Conservation (phyloP, 345 rosid species). For the Melaleuca alternifolia region DNA sequence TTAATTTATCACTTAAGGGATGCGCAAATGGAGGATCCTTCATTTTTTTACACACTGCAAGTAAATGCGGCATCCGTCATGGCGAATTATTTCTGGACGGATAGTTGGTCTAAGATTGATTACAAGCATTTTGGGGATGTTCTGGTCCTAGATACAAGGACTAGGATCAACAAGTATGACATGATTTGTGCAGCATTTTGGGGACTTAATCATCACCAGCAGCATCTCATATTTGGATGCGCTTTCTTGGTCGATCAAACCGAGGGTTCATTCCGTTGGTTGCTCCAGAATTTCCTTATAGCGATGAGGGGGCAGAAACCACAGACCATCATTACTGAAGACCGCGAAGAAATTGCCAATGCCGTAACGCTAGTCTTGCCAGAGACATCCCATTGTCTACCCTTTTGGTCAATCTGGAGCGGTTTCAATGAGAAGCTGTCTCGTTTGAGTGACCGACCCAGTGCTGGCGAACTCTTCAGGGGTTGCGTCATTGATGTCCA, state of each 20-base stretch:
- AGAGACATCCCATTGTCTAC: neutral
- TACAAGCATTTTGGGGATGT: neutral
- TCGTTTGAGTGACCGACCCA: neutral
- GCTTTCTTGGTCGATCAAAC: too few relatives aligned
- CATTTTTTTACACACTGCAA: neutral
- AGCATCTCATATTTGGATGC: too few relatives aligned
- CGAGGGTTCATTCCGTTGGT: rapidly evolving
- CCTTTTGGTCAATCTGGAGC: neutral
- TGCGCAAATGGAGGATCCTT: neutral
- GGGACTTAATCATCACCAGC: too few relatives aligned
- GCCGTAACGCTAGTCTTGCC: neutral
- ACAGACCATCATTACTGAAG: neutral
- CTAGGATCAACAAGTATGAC: too few relatives aligned
- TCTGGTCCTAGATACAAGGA: too few relatives aligned
- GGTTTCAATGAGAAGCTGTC: rapidly evolving
- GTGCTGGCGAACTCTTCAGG: rapidly evolving
- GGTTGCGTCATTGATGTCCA: neutral
- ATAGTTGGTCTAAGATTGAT: too few relatives aligned
- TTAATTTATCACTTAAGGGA: too few relatives aligned
- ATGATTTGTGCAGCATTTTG: too few relatives aligned
- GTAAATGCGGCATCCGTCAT: neutral
- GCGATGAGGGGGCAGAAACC: neutral
- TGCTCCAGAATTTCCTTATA: rapidly evolving
- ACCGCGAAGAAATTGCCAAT: neutral
- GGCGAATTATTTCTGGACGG: neutral